Base-by-base conservation (phyloP, 2,329 filamentous ascomycete genomes). In the Lachnum nothofagi region DNA sequence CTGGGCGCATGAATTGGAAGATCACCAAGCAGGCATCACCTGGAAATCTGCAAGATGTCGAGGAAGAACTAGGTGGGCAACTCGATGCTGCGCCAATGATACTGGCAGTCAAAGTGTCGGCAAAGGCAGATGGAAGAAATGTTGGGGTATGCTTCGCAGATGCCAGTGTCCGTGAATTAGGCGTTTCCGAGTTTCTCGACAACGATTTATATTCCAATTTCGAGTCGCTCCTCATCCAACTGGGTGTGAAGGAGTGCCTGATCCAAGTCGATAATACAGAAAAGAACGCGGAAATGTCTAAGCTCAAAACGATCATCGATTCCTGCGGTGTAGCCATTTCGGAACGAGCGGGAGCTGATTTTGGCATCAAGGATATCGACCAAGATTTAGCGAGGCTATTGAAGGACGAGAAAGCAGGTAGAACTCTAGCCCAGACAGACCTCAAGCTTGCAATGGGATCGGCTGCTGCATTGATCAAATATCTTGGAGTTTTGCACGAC, bases 171-270 rank as follows among this genome's bases (percentile, higher is more conserved):
- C 80, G 93, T 44, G 93, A 98, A 72, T 78, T 98, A 2, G 93
- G 93, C 7, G 90, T 98, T 46, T 95, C 88, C 73, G 94, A 98
- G 65, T 98, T 98, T 58, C 79, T 95, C n/a, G 93, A 98, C 74
- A 98, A 97, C 64, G 93, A 98, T 65, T 76, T 96, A 8, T 98
- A 94, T 72, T 97, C 91, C 44, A 98, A 98, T 67, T 94, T 98
- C 58, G 93, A 98, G 70, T 90, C 91, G 3, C 77, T 98, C 16
- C 80, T 98, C 44, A 98, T 98, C 58, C 94, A 98, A 65, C 80
- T 98, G 3, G 93, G 93, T 5, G 89, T 96, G 17, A 93, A 90
- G 65, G 93, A 98, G 67, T 96, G 91, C 62, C 72, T 98, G 24
- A 70, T 98, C n/a, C 86, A 89, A 60, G 71, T 81, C 17, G 91